Evolutionary conservation across 495 filamentous ascomycete genomes (phyloP).

Genomic region (Apiosordaria backusii): DNA sequence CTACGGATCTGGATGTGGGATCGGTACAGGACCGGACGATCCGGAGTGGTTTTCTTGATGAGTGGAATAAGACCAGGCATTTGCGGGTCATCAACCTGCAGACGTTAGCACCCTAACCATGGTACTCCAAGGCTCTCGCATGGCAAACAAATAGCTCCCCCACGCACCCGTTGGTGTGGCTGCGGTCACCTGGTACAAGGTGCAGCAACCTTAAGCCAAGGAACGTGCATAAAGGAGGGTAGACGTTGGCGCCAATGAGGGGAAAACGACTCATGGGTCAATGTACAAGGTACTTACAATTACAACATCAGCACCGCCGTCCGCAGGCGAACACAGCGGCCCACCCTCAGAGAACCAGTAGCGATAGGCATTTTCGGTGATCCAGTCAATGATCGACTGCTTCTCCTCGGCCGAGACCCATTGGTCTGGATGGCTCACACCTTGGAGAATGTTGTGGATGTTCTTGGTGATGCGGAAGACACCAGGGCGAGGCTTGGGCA

Average conservation of each 20-base stretch:
- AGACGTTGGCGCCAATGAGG: conserved; percentile 14
- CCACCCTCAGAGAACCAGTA: conserved; percentile 72
- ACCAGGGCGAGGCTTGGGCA: conserved; percentile 78
- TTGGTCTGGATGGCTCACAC: conserved; percentile 62
- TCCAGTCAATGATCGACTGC: conserved; percentile 64
- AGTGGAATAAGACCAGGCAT: conserved; percentile 80
- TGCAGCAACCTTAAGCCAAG: conserved; percentile 8
- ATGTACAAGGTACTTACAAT: conserved; percentile 48
- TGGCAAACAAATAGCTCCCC: conserved; percentile 5
- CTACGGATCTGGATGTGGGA: conserved; percentile 83
- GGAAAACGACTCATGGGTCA: not conserved
- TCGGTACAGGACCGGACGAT: conserved; percentile 76
- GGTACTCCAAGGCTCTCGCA: conserved; percentile 1
- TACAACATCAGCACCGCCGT: conserved; percentile 77
- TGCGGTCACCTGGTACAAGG: conserved; percentile 15
- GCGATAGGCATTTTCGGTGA: conserved; percentile 67
- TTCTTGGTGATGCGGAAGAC: conserved; percentile 88
- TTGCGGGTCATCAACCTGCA: conserved; percentile 75
- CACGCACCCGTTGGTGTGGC: not conserved
- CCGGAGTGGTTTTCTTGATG: conserved; percentile 65
- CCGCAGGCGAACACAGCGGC: conserved; percentile 59
- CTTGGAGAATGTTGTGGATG: conserved; percentile 90
- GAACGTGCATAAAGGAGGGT: conserved; percentile 2
- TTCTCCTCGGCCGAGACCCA: conserved; percentile 60
- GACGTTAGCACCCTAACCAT: conserved; percentile 17